These are phyloP conservation scores for Diaporthe aspalathi DNA, from an alignment of 2,329 filamentous ascomycete genomes.

Conservation along the genomic window DNA sequence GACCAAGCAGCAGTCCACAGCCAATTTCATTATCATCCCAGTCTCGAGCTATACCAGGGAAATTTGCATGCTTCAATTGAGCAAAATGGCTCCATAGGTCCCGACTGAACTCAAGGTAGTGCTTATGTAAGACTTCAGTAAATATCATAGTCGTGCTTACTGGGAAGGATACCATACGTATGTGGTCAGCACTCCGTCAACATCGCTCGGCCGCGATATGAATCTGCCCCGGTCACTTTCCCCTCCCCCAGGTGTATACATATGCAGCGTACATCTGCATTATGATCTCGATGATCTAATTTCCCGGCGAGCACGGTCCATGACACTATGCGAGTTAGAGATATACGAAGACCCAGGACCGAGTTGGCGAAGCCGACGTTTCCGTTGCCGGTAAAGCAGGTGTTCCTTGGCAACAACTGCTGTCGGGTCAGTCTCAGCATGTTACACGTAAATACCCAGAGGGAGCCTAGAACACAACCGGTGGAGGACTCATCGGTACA, in stretches of 20 bases:
- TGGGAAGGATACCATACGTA: not conserved
- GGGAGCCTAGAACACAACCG: not conserved
- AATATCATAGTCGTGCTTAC: not conserved
- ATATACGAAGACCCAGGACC: not conserved
- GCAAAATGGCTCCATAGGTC: no score
- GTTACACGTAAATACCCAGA: not conserved
- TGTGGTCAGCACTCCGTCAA: not conserved
- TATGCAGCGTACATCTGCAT: not conserved
- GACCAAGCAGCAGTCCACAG: no score
- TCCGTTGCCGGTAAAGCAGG: not conserved
- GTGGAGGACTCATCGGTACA: not conserved
- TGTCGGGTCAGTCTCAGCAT: not conserved
- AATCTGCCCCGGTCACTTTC: not conserved
- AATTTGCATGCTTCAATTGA: no score
- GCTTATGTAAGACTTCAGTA: no score
- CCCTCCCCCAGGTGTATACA: not conserved
- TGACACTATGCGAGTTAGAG: not conserved
- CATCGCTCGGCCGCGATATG: not conserved
- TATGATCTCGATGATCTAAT: not conserved
- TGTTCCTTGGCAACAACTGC: slow-evolving; percentile 1
- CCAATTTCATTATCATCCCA: no score
- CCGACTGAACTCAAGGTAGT: not conserved
- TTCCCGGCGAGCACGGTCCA: not conserved
- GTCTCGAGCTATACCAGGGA: no score
- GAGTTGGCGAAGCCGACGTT: not conserved